Evolutionary conservation across 208 protist species (phyloP), one percentile per base, ranked within the genome.

Genomic region (Entamoeba invadens): DNA sequence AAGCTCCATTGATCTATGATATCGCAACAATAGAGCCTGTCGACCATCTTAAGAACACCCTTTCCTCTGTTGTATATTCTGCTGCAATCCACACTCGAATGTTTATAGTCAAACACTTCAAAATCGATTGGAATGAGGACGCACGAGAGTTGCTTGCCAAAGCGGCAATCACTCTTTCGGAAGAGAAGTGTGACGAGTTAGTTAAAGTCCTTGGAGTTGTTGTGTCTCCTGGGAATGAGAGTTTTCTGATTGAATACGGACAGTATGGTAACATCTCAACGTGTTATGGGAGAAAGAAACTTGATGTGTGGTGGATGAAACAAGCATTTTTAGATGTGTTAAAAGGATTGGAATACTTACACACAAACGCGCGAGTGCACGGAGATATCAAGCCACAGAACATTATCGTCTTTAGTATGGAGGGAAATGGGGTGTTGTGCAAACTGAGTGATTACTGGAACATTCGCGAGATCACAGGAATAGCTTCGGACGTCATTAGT

Each of bases 241-340:
- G 96, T 91, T 50, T 97, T 38, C 93, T 97, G 14, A 92, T 96
- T 45, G 97, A 97, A 94, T 95, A 97, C 95, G 95, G 97, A 3
- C 91, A 95, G 45, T 96, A 96, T 45, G 97, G 97, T 97, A 94
- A 94, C 97, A 35, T 97, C 94, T 31, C 92, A 97, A 92, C 97
- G 97, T 92, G 94, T 97, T 44, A 95, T 97, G 2, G 94, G 14
- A 45, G 72, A 91, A 16, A 42, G 21, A 6, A 2, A 3, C 45
- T 45, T 18, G 38, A 3, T 45, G 45, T 45, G 10, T 45, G 21
- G 21, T 91, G 72, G 38, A 91, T 42, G 14, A 45, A 16, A 44
- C 38, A 45, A 44, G 38, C 38, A 44, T 91, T 91, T 18, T 4
- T 10, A 45, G 38, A 91, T 42, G 38, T 91, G 5, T 31, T 42